Conservation (phyloP, 2,329 filamentous ascomycete species). For the Chalaropsis thielavioides region DNA sequence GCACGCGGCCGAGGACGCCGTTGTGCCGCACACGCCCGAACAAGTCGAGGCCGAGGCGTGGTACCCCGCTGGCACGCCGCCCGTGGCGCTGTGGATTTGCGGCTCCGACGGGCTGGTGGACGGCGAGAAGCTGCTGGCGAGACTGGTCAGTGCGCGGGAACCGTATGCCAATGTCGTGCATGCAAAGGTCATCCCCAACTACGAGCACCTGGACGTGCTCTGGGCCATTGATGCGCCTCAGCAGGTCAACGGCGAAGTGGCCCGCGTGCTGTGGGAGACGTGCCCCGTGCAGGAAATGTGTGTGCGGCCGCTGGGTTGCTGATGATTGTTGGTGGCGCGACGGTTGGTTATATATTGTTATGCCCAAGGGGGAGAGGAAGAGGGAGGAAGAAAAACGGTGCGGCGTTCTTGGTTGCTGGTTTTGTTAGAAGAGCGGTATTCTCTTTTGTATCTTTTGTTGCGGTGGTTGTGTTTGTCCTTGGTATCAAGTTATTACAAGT, state of each 20-base stretch:
- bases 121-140: slow-evolving; percentile 54
- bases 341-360: too few species aligned
- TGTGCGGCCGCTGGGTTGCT: slow-evolving; percentile 50
- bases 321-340: slow-evolving; percentile 22
- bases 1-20: slow-evolving; percentile 54
- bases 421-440: not conserved
- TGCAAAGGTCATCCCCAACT: slow-evolving; percentile 66
- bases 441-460: not conserved
- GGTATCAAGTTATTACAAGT: not conserved
- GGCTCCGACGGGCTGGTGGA: slow-evolving; percentile 77
- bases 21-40: slow-evolving; percentile 25
- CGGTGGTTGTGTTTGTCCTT: not conserved
- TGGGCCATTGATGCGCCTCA: slow-evolving; percentile 86
- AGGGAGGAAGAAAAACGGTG: too few species aligned
- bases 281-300: slow-evolving; percentile 41
- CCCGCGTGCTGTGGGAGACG: slow-evolving; percentile 74
- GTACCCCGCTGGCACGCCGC: slow-evolving; percentile 68
- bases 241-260: slow-evolving; percentile 66
- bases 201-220: slow-evolving; percentile 87
- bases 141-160: slow-evolving; percentile 64
- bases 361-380: not conserved
- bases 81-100: slow-evolving; percentile 77
- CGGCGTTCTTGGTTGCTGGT: not conserved
- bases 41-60: slow-evolving; percentile 36
- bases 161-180: slow-evolving; percentile 71